Evolutionary conservation across 2,329 filamentous ascomycete genomes (phyloP).

Genomic region (Hawksworthiomyces lignivorus): DNA sequence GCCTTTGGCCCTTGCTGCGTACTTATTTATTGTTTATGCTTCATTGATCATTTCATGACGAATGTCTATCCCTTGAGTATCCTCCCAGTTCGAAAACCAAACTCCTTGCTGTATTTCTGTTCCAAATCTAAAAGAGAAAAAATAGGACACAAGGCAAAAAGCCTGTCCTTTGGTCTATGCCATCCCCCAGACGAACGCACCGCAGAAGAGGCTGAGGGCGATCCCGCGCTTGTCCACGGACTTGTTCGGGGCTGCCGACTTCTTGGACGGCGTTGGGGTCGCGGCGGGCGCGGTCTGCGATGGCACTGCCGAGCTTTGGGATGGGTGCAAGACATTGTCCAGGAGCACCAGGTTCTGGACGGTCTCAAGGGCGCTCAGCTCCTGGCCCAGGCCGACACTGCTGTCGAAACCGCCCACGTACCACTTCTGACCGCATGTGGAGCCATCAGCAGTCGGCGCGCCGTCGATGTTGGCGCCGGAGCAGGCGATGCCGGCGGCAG

Average conservation of each 20-base stretch:
- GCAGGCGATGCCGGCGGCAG: conserved; percentile 49
- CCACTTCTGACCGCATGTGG: conserved; percentile 56
- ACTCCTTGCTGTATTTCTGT: neutral
- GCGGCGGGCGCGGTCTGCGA: neutral
- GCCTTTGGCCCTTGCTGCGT: too few species aligned
- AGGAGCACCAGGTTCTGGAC: conserved; percentile 44
- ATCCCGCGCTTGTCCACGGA: conserved; percentile 10
- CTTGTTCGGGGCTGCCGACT: conserved; percentile 11
- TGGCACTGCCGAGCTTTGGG: too few species aligned
- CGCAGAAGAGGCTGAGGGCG: conserved; percentile 4
- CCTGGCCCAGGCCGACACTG: conserved; percentile 49
- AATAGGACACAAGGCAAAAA: neutral
- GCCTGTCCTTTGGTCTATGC: neutral
- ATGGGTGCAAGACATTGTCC: conserved; percentile 9
- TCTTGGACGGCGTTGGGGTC: conserved; percentile 7
- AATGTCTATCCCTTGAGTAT: too few species aligned
- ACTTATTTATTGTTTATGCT: too few species aligned
- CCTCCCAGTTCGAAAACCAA: too few species aligned
- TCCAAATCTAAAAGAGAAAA: neutral
- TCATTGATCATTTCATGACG: too few species aligned
- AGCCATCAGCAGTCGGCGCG: conserved; percentile 26
- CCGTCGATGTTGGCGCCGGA: conserved; percentile 35
- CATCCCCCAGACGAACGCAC: conserved; percentile 10
- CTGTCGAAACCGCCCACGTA: conserved; percentile 50
- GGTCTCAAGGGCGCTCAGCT: conserved; percentile 57